A percentile compares a stretch with the other conserved stretches of the same genome.
Conservation (phyloP, 768 basidiomycete genomes). For the Boletus fagicola region DNA sequence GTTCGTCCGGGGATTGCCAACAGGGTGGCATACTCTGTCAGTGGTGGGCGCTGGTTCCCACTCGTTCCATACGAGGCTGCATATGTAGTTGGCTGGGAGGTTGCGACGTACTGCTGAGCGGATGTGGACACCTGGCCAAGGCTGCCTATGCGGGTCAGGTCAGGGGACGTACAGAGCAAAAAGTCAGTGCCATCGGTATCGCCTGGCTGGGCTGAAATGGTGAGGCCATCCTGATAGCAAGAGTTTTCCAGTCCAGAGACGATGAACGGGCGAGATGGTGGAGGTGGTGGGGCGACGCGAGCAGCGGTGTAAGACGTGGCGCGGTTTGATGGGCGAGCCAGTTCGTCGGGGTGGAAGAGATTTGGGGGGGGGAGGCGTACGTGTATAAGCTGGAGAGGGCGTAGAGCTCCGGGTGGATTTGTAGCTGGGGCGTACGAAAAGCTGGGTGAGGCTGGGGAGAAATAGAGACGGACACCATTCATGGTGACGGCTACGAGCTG, state of each 20-base stretch:
- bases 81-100: slow-evolving; percentile 41
- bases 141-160: slow-evolving; percentile 67
- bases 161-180: slow-evolving; percentile 71
- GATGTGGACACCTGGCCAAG: slow-evolving; percentile 62
- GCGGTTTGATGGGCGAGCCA: slow-evolving; percentile 50
- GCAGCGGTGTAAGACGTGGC: slow-evolving; percentile 47
- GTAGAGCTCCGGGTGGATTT: slow-evolving; percentile 26
- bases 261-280: slow-evolving; percentile 55
- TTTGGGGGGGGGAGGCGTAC: slow-evolving; percentile 77
- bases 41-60: slow-evolving; percentile 52
- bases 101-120: slow-evolving; percentile 32
- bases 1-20: slow-evolving; percentile 80
- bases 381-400: slow-evolving; percentile 65
- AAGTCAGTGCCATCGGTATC: slow-evolving; percentile 74
- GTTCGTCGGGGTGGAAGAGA: slow-evolving; percentile 74
- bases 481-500: slow-evolving; percentile 80
- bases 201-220: slow-evolving; percentile 68
- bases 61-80: slow-evolving; percentile 40
- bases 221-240: slow-evolving; percentile 65
- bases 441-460: slow-evolving; percentile 52
- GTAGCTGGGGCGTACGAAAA: slow-evolving; percentile 47
- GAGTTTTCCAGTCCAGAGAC: slow-evolving; percentile 58
- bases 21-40: slow-evolving; percentile 75
- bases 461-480: slow-evolving; percentile 84
- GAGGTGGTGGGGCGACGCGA: slow-evolving; percentile 42